Base-by-base conservation (phyloP, 2,329 filamentous ascomycete species). In the Neurospora sp. region DNA sequence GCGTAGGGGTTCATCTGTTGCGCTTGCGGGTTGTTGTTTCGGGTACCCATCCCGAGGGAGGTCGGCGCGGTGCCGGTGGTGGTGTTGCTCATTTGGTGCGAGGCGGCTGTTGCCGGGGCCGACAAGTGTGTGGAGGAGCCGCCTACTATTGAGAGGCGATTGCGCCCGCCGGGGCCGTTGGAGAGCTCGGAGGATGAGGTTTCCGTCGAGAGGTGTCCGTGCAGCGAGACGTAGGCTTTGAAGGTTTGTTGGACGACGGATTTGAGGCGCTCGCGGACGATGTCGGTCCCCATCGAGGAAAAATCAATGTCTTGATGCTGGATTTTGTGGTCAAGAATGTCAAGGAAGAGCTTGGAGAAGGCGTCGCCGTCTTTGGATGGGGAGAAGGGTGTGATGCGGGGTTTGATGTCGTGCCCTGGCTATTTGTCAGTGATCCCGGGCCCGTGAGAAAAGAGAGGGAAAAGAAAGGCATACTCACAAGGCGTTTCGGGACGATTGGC, bases 261-360 rank as follows among this genome's bases (percentile, higher is more conserved):
- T 38, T 71, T 70, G 19, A 76, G 70, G 0, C 72, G 72, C 33
- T 73, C 69, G 15, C 72, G 71, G 42, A 74, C 67, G 9, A 73
- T 70, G 4, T 74, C 70, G 10, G 68, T 67, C 39, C 68, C 67
- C 67, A 46, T 69, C 13, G 40, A 70, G 0, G 70, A 66, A 33
- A 74, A 68, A n/a, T 69, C 71, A 15, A 76, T 74, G 70, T 76
- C 75, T 17, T 74, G 73, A 66, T 74, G 73, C 40, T 71, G 70
- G 40, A 75, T 69, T 67, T 74, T 76, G 71, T 76, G 75, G 69
- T 73, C 72, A 15, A 76, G 70, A 19, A 76, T 76, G 69, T 72
- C 72, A 38, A 73, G 15, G 66, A 76, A 76, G 23, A 76, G 73
- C 23, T 72, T 71, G 36, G 70, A 72, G 70, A 76, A 76, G 13